These are phyloP conservation scores for Hansenula sp. DNA, from an alignment of 1,139 yeast species.

Conservation along the genomic window DNA sequence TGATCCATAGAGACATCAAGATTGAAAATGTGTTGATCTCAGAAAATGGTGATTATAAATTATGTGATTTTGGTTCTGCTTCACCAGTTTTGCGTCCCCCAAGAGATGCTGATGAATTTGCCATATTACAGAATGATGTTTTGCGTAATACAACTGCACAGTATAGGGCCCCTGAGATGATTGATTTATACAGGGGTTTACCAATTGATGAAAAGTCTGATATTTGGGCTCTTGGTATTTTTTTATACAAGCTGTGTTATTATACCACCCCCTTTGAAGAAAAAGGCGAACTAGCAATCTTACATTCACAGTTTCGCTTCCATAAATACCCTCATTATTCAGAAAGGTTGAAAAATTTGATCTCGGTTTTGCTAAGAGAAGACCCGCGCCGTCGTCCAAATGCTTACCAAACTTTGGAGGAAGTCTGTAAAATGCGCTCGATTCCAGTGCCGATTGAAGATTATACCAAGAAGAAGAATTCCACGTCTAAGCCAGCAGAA, in stretches of 20 bases:
- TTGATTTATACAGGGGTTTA: constrained; percentile 76
- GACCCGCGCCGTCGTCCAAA: constrained; percentile 73
- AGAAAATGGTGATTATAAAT: constrained; percentile 65
- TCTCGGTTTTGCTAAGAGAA: constrained; percentile 59
- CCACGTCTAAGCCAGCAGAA: not conserved
- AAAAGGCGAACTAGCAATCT: constrained; percentile 65
- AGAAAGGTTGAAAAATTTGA: constrained; percentile 51
- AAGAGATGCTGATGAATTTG: constrained; percentile 58
- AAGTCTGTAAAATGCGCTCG: constrained; percentile 58
- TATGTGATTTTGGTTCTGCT: constrained; percentile 95
- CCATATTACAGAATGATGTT: constrained; percentile 72
- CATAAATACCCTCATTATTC: constrained; percentile 47
- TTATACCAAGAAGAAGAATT: constrained; percentile 17
- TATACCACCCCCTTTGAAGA: constrained; percentile 94
- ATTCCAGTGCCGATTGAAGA: constrained; percentile 43
- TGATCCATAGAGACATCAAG: constrained; percentile 90
- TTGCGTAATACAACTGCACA: constrained; percentile 96
- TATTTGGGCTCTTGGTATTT: constrained; percentile 94
- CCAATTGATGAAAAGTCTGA: constrained; percentile 95
- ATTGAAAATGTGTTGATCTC: constrained; percentile 91
- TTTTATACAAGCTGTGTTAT: constrained; percentile 85
- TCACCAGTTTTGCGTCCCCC: constrained; percentile 68
- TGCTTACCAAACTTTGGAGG: constrained; percentile 64
- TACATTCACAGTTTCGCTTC: constrained; percentile 57
- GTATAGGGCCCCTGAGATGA: constrained; percentile 95